Base-by-base conservation (phyloP, 306 rosid genomes). In the Lithocarpus polystachyus region DNA sequence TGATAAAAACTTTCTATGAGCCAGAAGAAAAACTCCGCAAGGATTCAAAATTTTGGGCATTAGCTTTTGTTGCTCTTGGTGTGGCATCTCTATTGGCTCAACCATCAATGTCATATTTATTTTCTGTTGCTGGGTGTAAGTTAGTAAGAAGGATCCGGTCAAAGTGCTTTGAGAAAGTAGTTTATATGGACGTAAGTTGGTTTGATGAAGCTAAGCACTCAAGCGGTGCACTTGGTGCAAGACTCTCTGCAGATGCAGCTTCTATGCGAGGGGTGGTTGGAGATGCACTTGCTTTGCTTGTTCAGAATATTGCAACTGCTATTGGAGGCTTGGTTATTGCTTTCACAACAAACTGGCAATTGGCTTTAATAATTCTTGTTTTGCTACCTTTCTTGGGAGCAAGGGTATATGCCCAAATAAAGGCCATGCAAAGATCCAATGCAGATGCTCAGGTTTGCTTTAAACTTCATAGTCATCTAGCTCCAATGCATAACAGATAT, bases 161-260 rank as follows among this genome's bases (percentile, higher is more conserved):
- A 75, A 86, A 86, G 86, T 89, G 93, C 71, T 93, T 89, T 18
- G 85, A 91, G 81, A 91, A 87, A 79, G 84, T 91, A 69, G 82
- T 89, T 83, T 82, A 87, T 80, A 89, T 89, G 94, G 98, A 93
- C 86, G 79, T 91, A 73, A 83, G 89, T 69, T 91, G 98, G 98
- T 93, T 91, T 62, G 98, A 93, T 43, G 79, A 87, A 62, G 77
- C 76, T 17, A 93, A 91, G 72, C 81, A 93, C 84, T 91, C 97
- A 35, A 91, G 93, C 71, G 92, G 98, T 61, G 77, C 89, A 65
- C 85, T 93, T 17, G 97, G 94, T 11, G 90, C 95, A 19, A 86
- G 93, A 86, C 90, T 93, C 72, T 91, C 98, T 3, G 70, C 86
- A 23, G 94, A 93, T 86, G 93, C 88, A 10, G 90, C 92, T 40